Evolutionary conservation across 108 stramenopile species (phyloP).

Genomic region (Chaetoceros tenuissimus): DNA sequence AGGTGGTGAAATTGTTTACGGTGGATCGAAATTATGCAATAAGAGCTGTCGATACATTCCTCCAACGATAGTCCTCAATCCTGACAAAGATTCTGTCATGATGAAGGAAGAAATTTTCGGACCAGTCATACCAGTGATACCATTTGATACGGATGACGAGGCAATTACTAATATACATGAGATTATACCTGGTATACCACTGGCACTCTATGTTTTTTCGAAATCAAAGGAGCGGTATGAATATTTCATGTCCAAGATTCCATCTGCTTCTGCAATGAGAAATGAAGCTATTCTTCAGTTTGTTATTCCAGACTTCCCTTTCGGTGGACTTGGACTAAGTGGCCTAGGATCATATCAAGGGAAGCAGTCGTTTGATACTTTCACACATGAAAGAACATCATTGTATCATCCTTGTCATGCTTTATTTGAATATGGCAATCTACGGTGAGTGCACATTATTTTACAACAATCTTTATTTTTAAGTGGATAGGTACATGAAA

Average conservation of each 20-base stretch:
- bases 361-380: constrained; percentile 60
- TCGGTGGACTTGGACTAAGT: constrained; percentile 73
- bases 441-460: constrained; percentile 4
- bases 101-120: constrained; percentile 89
- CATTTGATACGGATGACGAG: constrained; percentile 38
- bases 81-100: constrained; percentile 28
- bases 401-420: constrained; percentile 16
- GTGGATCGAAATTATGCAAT: constrained; percentile 33
- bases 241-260: constrained; percentile 25
- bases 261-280: constrained; percentile 41
- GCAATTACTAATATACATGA: constrained; percentile 29
- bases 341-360: constrained; percentile 70
- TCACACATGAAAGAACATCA: constrained; percentile 42
- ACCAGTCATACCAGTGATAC: constrained; percentile 70
- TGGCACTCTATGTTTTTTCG: constrained; percentile 76
- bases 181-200: constrained; percentile 32
- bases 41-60: constrained; percentile 31
- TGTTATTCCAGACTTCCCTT: constrained; percentile 33
- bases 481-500: too few species aligned
- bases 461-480: neutral
- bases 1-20: constrained; percentile 17
- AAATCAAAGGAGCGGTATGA: constrained; percentile 23
- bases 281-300: constrained; percentile 61
- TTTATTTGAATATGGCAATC: constrained; percentile 7
- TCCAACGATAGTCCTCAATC: constrained; percentile 59